Percentiles rank a stretch among this genome's conserved stretches.
Evolutionary conservation across 1,284 basidiomycete genomes (phyloP).

Genomic region (Phylloporus sp.): DNA sequence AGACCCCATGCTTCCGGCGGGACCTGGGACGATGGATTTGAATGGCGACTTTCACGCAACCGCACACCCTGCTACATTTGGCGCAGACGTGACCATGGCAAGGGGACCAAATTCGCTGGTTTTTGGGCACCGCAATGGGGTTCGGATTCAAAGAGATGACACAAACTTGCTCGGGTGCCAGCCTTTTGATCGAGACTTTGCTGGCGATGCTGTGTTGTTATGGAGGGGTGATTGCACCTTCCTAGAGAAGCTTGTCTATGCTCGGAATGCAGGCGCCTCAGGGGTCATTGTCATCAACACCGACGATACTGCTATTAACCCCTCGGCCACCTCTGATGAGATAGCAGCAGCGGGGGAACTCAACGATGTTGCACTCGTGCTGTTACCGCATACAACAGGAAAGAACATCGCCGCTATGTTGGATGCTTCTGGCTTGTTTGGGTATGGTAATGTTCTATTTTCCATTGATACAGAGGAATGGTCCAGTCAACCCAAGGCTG

Average conservation of each 20-base stretch:
- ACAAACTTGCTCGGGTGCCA: slow-evolving; percentile 63
- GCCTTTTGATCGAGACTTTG: slow-evolving; percentile 52
- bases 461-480: slow-evolving; percentile 48
- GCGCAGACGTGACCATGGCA: slow-evolving; percentile 55
- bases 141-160: slow-evolving; percentile 52
- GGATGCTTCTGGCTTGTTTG: slow-evolving; percentile 49
- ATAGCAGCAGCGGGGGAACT: slow-evolving; percentile 60
- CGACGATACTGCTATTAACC: slow-evolving; percentile 63
- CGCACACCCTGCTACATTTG: slow-evolving; percentile 74
- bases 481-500: slow-evolving; percentile 31
- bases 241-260: slow-evolving; percentile 73
- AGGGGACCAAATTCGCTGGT: slow-evolving; percentile 36
- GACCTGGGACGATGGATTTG: slow-evolving; percentile 38
- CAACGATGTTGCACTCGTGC: slow-evolving; percentile 59
- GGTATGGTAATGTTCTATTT: slow-evolving; percentile 55
- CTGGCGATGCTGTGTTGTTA: slow-evolving; percentile 58
- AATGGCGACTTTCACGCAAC: slow-evolving; percentile 52
- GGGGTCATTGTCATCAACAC: slow-evolving; percentile 77
- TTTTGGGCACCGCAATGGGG: slow-evolving; percentile 55
- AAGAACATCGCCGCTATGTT: slow-evolving; percentile 58
- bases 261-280: slow-evolving; percentile 67
- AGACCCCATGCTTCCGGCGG: slow-evolving; percentile 48
- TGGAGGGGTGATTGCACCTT: slow-evolving; percentile 82
- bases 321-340: slow-evolving; percentile 64
- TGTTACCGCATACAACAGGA: slow-evolving; percentile 58